Conservation (phyloP, 441 rosid species). For the Euphorbia schlechtendalii region DNA sequence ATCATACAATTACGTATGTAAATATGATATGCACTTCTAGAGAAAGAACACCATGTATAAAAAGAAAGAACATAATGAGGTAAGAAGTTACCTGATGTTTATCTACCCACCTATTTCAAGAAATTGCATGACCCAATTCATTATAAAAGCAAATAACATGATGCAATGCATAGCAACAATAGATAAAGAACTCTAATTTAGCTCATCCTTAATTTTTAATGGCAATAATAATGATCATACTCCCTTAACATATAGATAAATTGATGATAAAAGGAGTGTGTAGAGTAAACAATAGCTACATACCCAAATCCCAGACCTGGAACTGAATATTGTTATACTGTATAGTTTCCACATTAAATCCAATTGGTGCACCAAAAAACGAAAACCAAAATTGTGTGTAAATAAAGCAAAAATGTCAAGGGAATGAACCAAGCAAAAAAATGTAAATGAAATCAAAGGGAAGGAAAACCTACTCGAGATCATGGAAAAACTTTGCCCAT, state of each 20-base stretch:
- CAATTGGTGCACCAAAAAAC: slow-evolving; percentile 47
- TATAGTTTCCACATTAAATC: too few relatives aligned
- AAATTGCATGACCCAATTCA: slow-evolving; percentile 15
- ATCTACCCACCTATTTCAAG: slow-evolving; percentile 59
- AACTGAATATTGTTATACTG: slow-evolving; percentile 80
- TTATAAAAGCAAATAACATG: not conserved
- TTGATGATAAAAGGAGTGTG: not conserved
- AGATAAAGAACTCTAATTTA: not conserved
- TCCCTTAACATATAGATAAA: not conserved
- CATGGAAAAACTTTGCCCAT: slow-evolving; percentile 89
- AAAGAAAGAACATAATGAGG: slow-evolving; percentile 5
- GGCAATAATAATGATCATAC: not conserved
- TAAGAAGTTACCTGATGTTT: slow-evolving; percentile 52
- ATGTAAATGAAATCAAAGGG: too few relatives aligned
- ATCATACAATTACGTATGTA: too few relatives aligned
- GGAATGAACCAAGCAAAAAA: too few relatives aligned
- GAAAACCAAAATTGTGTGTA: not conserved
- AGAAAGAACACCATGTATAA: not conserved
- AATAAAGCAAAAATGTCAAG: not conserved
- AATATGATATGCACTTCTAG: not conserved
- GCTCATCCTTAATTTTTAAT: not conserved
- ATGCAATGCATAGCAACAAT: not conserved
- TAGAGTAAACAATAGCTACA: slow-evolving; percentile 13
- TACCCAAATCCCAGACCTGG: slow-evolving; percentile 92
- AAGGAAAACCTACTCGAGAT: slow-evolving; percentile 55